Evolutionary conservation across 2,329 filamentous ascomycete genomes (phyloP).

Genomic region (Lecanicillium sp.): DNA sequence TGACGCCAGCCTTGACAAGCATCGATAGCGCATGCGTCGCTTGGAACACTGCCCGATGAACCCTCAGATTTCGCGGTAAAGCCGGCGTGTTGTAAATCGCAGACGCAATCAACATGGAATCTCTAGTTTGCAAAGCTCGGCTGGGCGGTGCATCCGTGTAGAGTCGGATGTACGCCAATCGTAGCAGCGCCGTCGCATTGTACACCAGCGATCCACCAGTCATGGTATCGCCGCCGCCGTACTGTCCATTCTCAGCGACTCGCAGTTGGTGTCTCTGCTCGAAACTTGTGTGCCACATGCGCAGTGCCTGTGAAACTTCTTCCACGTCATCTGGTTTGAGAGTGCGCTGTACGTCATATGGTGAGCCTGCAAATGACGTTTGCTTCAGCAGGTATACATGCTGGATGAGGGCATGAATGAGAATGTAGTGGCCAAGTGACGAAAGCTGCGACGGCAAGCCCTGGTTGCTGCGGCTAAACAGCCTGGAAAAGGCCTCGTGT

Average conservation of each 20-base stretch:
- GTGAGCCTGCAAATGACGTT: constrained; percentile 42
- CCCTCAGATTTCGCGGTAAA: constrained; percentile 48
- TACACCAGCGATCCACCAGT: constrained; percentile 55
- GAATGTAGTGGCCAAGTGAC: constrained; percentile 59
- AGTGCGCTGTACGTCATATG: constrained; percentile 41
- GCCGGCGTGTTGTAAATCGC: constrained; percentile 51
- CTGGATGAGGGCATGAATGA: constrained; percentile 65
- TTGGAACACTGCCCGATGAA: constrained; percentile 58
- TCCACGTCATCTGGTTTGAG: constrained; percentile 48
- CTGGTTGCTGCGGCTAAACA: constrained; percentile 44
- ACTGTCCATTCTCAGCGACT: constrained; percentile 38
- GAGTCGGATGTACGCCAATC: constrained; percentile 55
- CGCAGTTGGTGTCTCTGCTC: constrained; percentile 46
- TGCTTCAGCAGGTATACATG: constrained; percentile 64
- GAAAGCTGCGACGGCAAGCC: constrained; percentile 42
- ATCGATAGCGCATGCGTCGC: constrained; percentile 61
- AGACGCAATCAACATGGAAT: constrained; percentile 52
- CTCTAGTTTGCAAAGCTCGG: constrained; percentile 55
- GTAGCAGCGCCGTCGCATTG: constrained; percentile 54
- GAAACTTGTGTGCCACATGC: constrained; percentile 50
- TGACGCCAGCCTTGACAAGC: constrained; percentile 54
- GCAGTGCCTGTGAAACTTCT: constrained; percentile 45
- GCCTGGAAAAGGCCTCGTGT: constrained; percentile 46
- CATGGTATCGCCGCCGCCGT: constrained; percentile 39
- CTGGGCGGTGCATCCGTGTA: constrained; percentile 57